A percentile compares a stretch with the other conserved stretches of the same genome.
Evolutionary conservation across 2,329 filamentous ascomycete species (phyloP).

Genomic region (Ascochyta fabae): DNA sequence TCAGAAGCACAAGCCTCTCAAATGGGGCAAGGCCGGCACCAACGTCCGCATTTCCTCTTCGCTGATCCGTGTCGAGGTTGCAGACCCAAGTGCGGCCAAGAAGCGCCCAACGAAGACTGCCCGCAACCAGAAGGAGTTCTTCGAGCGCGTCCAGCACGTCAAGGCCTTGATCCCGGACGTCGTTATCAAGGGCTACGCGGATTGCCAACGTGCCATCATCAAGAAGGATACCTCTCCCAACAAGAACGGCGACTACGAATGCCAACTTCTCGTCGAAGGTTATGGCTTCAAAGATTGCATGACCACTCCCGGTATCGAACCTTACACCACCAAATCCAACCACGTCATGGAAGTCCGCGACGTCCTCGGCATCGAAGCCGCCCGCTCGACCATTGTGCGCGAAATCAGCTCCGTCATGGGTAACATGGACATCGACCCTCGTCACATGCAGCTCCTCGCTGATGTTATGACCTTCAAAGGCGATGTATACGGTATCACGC

Average conservation of each 20-base stretch:
- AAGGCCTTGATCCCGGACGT: constrained; percentile 82
- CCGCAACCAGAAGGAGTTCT: constrained; percentile 64
- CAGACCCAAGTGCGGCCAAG: constrained; percentile 51
- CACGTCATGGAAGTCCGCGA: constrained; percentile 88
- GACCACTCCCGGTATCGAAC: constrained; percentile 89
- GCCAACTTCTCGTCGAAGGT: constrained; percentile 79
- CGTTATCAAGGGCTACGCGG: constrained; percentile 88
- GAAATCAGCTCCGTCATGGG: constrained; percentile 92
- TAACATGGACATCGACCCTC: constrained; percentile 93
- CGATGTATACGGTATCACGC: constrained; percentile 93
- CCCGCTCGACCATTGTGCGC: constrained; percentile 82
- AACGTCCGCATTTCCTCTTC: constrained; percentile 47
- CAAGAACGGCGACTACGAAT: constrained; percentile 65
- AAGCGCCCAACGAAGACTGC: constrained; percentile 38
- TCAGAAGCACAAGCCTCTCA: constrained; percentile 80
- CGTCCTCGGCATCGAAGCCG: constrained; percentile 93
- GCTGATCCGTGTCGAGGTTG: constrained; percentile 76
- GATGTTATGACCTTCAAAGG: constrained; percentile 99
- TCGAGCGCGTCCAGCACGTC: constrained; percentile 82
- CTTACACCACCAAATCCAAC: constrained; percentile 77
- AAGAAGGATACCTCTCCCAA: constrained; percentile 75
- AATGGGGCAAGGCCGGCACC: constrained; percentile 71
- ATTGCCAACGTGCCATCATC: constrained; percentile 86
- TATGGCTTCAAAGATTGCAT: constrained; percentile 90
- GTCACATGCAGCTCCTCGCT: constrained; percentile 95